Evolutionary conservation across 140 eudicot species (phyloP).

Genomic region (Senecio squalidus): DNA sequence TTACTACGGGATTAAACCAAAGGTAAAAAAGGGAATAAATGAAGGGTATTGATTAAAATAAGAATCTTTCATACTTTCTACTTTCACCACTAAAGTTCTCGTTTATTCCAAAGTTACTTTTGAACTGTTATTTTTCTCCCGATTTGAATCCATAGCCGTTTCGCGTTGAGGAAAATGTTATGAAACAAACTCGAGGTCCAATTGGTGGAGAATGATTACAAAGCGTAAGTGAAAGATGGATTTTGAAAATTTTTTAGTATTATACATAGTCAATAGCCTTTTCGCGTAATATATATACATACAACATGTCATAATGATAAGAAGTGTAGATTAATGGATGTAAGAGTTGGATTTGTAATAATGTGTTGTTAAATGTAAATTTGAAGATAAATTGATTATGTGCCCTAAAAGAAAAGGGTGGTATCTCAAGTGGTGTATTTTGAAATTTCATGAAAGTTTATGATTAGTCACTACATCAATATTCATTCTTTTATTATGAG

Average conservation of each 20-base stretch:
- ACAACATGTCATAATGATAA: slow-evolving; percentile 15
- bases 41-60: slow-evolving; percentile 2
- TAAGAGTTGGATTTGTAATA: slow-evolving; percentile 25
- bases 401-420: slow-evolving; percentile 20
- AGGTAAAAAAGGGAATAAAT: slow-evolving; percentile 51
- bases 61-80: not conserved
- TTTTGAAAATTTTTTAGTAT: not conserved
- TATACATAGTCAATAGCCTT: not conserved
- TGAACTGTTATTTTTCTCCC: not conserved
- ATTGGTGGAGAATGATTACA: not conserved
- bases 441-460: slow-evolving; percentile 7
- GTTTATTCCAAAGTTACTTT: not conserved
- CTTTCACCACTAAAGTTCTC: not conserved
- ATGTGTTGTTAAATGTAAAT: slow-evolving; percentile 26
- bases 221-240: not conserved
- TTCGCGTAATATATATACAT: not conserved
- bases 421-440: slow-evolving; percentile 14
- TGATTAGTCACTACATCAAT: slow-evolving; percentile 4
- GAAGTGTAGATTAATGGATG: slow-evolving; percentile 21
- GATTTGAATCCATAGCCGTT: not conserved
- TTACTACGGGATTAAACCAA: slow-evolving; percentile 54
- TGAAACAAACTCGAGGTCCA: not conserved
- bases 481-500: not conserved
- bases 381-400: slow-evolving; percentile 25
- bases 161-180: not conserved